Base-by-base conservation (phyloP, 768 basidiomycete genomes). In the Suillus clintonianus region DNA sequence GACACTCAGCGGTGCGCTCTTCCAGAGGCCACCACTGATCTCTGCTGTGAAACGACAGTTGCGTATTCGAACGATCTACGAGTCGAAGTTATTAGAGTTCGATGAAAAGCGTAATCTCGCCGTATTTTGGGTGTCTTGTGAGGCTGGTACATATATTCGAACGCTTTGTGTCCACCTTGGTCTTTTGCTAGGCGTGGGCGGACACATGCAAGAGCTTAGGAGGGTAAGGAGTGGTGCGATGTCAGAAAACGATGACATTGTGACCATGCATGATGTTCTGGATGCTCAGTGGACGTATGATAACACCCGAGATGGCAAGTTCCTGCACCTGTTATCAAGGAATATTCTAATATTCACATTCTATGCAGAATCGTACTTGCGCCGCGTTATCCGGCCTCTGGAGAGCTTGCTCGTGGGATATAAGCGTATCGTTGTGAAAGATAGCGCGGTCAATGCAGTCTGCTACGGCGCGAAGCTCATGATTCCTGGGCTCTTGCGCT, bases 401-500 rank as follows among this genome's bases (percentile, higher is more conserved):
- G 97, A 99, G 81, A 94, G 90, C 62, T 84, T 99, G 61, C 84
- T 99, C 72, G 86, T 94, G 64, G 94, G 95, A 60, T 99, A 98
- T 82, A 99, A 99, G 80, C 91, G 97, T 64, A 94, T 99, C 65
- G 97, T 99, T 42, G 96, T 99, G 68, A 99, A 99, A 79, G 97
- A 99, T 78, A 96, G 94, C 70, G 95, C 97, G 22, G 97, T 99
- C 72, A 99, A 99, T 72, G 97, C 97, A 58, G 94, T 99, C 64
- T 99, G 97, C 81, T 99, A 99, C 77, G 97, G 97, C 67, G 97
- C 97, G 62, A 98, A 99, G 78, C 89, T 99, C 72, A 99, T 99
- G 97, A 95, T 99, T 70, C 97, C 97, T 67, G 97, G 97, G 76
- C 84, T 99, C 50, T 84, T 99, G 61, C 92, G 97, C 70, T 99